Evolutionary conservation across 176 grass and related monocot genomes (phyloP), one percentile per base, ranked within the genome.

Genomic region (Musa troglodytarum): DNA sequence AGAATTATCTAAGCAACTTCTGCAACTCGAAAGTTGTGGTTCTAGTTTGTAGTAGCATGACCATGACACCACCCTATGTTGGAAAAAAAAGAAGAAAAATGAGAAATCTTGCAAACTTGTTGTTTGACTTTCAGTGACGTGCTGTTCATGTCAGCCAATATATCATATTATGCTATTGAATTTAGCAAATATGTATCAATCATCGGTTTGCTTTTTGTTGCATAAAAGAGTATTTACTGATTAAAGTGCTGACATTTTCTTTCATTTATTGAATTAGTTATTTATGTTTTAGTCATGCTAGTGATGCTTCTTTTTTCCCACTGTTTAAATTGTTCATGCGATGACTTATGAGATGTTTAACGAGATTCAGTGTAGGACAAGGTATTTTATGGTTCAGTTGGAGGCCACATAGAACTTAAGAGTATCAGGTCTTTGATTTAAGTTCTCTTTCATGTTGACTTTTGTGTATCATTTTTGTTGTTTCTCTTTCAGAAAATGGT

Each of bases 401-500:
- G 34, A 43, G 34, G 34, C 34, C 34, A 43, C 34, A 43, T 0
- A 52, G 29, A 68, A 49, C 3, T 49, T 17, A 16, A 16, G 1
- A 26, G 10, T 25, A 15, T 54, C 8, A 15, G 16, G n/a, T 74
- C 34, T 43, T 22, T 28, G 3, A 55, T 74, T 54, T 28, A 16
- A 43, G 22, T 56, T 28, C 25, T 77, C 17, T 24, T 53, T 63
- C 9, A 23, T 15, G 23, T 64, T 8, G 2, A 50, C 52, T 7
- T 52, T 16, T 28, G 21, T 57, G 14, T 29, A 69, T 11, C 24
- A 56, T 69, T 69, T 34, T 21, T 69, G 12, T 19, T 57, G 24
- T 55, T 59, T 64, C 50, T 54, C 54, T 73, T 88, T 83, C 82
- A 97, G 94, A 97, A 77, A 97, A 93, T 71, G 88, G 88, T 11